Conservation (phyloP, 1,284 basidiomycete genomes). For the Dichomitus squalens region DNA sequence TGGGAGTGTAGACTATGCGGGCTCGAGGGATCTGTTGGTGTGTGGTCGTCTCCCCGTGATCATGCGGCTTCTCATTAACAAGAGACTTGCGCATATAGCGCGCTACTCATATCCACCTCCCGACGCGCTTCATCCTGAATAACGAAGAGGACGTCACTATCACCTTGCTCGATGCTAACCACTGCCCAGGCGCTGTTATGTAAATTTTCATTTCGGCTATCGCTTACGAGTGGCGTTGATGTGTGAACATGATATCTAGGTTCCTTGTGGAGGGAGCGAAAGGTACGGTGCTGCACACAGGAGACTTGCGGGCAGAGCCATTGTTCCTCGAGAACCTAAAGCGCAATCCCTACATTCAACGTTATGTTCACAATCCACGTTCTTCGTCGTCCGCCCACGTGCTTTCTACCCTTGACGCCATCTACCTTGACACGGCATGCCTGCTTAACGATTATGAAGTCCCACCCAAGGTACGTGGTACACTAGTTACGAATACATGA, state of each 20-base stretch:
- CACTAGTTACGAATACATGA: too few relatives aligned
- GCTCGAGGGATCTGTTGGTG: constrained; percentile 68
- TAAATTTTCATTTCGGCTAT: constrained; percentile 39
- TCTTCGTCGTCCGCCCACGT: constrained; percentile 11
- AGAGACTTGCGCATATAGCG: constrained; percentile 36
- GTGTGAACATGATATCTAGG: constrained; percentile 47
- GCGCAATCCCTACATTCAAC: constrained; percentile 70
- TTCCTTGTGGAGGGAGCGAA: constrained; percentile 80
- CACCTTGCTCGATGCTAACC: constrained; percentile 90
- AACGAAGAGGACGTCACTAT: constrained; percentile 64
- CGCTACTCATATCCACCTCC: constrained; percentile 59
- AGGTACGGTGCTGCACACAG: constrained; percentile 86
- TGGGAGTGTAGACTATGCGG: constrained; percentile 47
- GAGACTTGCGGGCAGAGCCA: constrained; percentile 87
- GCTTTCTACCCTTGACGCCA: constrained; percentile 64
- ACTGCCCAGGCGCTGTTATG: constrained; percentile 94
- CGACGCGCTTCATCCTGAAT: constrained; percentile 63
- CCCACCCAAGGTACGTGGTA: constrained; percentile 65
- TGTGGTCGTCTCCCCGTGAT: constrained; percentile 23
- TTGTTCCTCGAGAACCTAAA: constrained; percentile 72
- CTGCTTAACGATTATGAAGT: constrained; percentile 63
- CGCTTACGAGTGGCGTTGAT: not conserved
- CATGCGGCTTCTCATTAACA: not conserved
- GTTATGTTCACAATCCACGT: constrained; percentile 51
- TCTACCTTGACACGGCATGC: constrained; percentile 86